Evolutionary conservation across 768 basidiomycete species (phyloP).

Genomic region (Cantharellus anzutake): DNA sequence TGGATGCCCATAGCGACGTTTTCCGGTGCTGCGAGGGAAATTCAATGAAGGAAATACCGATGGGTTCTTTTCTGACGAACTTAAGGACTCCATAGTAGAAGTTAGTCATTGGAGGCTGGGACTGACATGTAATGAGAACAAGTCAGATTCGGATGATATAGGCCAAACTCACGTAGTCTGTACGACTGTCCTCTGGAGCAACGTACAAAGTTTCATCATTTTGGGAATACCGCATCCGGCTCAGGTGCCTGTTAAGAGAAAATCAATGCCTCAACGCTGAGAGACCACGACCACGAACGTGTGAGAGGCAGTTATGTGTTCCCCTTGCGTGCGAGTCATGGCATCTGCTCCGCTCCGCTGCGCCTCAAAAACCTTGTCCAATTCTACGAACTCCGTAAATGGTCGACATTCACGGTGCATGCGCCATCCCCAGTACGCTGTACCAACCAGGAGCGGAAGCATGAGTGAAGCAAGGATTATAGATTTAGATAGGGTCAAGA

Average conservation of each 20-base stretch:
- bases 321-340: slow-evolving; percentile 55
- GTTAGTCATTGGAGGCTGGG: slow-evolving; percentile 91
- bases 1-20: slow-evolving; percentile 86
- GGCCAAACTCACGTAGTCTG: slow-evolving; percentile 52
- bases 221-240: slow-evolving; percentile 70
- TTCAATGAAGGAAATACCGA: neutral
- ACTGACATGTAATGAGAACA: slow-evolving; percentile 26
- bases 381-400: slow-evolving; percentile 62
- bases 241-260: slow-evolving; percentile 41
- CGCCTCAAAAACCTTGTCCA: slow-evolving; percentile 77
- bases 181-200: slow-evolving; percentile 82
- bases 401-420: slow-evolving; percentile 47
- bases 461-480: slow-evolving; percentile 43
- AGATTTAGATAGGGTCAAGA: slow-evolving; percentile 56
- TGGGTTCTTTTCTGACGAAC: neutral
- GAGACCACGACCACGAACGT: slow-evolving; percentile 29
- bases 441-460: slow-evolving; percentile 55
- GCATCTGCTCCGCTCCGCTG: slow-evolving; percentile 75
- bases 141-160: neutral
- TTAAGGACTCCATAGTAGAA: slow-evolving; percentile 58
- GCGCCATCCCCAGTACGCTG: slow-evolving; percentile 66
- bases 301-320: slow-evolving; percentile 78
- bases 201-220: slow-evolving; percentile 92
- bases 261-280: neutral
- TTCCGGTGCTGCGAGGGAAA: slow-evolving; percentile 52